phyloP scores from a whole-genome alignment of 176 grass and related monocot genomes.

The Dactylis glomerata region DNA sequence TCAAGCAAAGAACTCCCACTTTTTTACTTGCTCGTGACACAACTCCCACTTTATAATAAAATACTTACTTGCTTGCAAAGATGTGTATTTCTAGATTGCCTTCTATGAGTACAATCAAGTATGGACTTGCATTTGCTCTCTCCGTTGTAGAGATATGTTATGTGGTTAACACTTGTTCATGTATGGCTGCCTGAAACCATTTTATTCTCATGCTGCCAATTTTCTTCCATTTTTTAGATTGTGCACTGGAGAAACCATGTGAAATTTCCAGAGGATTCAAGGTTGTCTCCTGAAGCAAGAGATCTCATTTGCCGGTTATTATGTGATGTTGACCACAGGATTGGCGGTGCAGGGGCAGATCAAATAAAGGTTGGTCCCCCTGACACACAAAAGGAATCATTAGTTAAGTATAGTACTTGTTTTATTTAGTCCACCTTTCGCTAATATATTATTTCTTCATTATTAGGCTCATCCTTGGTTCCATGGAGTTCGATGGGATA shows the following conservation, averaged over 20 bases:
- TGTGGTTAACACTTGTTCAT: background rate
- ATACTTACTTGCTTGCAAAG: too few relatives aligned
- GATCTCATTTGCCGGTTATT: slow-evolving; percentile 92
- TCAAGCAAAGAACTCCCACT: too few relatives aligned
- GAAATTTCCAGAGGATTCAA: slow-evolving; percentile 96
- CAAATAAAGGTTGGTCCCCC: slow-evolving; percentile 78
- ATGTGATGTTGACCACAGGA: slow-evolving; percentile 93
- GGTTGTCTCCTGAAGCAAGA: slow-evolving; percentile 77
- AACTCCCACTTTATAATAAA: background rate
- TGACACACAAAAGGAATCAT: background rate
- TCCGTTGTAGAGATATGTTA: background rate
- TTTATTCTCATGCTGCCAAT: background rate
- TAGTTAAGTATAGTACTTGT: background rate
- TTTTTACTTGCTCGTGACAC: background rate
- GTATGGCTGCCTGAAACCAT: background rate
- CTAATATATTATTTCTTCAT: slow-evolving; percentile 33
- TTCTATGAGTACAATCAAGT: background rate
- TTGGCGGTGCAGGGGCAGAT: slow-evolving; percentile 76
- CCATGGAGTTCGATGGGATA: slow-evolving; percentile 81
- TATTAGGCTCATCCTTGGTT: slow-evolving; percentile 94
- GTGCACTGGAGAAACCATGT: slow-evolving; percentile 99
- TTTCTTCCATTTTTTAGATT: slow-evolving; percentile 48
- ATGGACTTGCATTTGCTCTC: background rate
- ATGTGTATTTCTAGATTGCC: background rate
- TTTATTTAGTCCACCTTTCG: background rate